Evolutionary conservation across 2,329 filamentous ascomycete species (phyloP), one percentile per base, ranked within the genome.

Genomic region (Conoideocrella luteorostrata): DNA sequence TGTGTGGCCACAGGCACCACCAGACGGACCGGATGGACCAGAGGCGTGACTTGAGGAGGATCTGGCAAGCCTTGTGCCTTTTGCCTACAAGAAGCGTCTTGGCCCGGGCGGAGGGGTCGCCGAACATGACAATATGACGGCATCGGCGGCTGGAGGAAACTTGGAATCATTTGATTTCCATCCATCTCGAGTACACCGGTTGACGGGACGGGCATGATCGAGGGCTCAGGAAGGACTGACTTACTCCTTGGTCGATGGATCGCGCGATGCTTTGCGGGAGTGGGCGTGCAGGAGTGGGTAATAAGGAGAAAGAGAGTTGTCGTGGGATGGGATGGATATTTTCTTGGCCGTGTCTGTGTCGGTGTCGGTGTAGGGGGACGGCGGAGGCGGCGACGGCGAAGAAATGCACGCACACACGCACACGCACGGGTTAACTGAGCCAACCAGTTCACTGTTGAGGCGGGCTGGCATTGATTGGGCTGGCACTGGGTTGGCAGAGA

Each of bases 201-300:
- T n/a, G n/a, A n/a, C 12, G 11, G 18, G 38, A 37, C 33, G 44
- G 39, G 39, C 13, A 13, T 15, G 30, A 38, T 24, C 37, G 30
- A 33, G 34, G 35, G 41, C 28, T 23, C 22, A 29, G 23, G 24
- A 15, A 38, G 24, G 22, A 15, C 26, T 21, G 39, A 50, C 48
- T 50, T 50, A 50, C 48, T 50, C 48, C 34, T 47, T 46, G 39
- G 41, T 46, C 39, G 43, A 46, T 45, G 44, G 41, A 45, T 43
- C 35, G 43, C 39, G 41, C 34, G 32, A 42, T 43, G 44, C 24
- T 40, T 35, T 34, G 36, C n/a, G 36, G 26, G 45, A 38, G 44
- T 20, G 44, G 33, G 41, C 35, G 44, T 43, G 44, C 43, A 44
- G 28, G 48, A 33, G 43, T 44, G 45, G 45, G 20, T 41, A 37